Evolutionary conservation across 202 grass and related monocot genomes (phyloP).

Genomic region (Musa balbisiana): DNA sequence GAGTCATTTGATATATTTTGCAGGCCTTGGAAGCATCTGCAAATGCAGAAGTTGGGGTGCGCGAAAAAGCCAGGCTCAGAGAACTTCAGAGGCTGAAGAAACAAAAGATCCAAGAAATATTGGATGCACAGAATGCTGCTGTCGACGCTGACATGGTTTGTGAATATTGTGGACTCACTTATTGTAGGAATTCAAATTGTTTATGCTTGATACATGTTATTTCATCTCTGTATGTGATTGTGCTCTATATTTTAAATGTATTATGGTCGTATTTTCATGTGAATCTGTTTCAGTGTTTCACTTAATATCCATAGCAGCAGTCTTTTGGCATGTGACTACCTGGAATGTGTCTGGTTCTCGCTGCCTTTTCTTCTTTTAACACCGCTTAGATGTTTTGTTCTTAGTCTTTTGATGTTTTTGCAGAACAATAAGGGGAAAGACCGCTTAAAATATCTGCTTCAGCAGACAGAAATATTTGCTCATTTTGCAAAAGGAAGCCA

Average conservation of each 20-base stretch:
- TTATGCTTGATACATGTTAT: constrained; percentile 1
- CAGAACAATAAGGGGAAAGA: constrained; percentile 95
- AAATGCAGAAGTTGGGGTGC: constrained; percentile 39
- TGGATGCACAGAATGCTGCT: constrained; percentile 73
- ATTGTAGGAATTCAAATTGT: background rate
- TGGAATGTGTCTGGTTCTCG: background rate
- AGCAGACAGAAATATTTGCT: constrained; percentile 94
- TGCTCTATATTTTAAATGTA: background rate
- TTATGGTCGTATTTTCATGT: background rate
- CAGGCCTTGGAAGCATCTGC: constrained; percentile 36
- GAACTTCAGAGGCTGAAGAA: constrained; percentile 78
- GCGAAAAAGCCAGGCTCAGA: constrained; percentile 61
- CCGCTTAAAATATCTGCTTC: constrained; percentile 75
- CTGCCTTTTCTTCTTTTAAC: background rate
- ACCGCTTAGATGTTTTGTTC: background rate
- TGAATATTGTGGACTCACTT: background rate
- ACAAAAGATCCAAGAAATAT: constrained; percentile 80
- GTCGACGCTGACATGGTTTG: constrained; percentile 77
- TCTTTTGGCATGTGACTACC: background rate
- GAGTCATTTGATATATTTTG: constrained; percentile 9
- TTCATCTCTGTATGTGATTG: background rate
- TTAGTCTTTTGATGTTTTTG: constrained; percentile 13
- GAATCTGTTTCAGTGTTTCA: background rate
- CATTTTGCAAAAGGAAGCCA: constrained; percentile 89
- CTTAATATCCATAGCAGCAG: background rate